A percentile compares a stretch with the other conserved stretches of the same genome.
Evolutionary conservation across 306 rosid genomes (phyloP).

Genomic region (Quercus robur): DNA sequence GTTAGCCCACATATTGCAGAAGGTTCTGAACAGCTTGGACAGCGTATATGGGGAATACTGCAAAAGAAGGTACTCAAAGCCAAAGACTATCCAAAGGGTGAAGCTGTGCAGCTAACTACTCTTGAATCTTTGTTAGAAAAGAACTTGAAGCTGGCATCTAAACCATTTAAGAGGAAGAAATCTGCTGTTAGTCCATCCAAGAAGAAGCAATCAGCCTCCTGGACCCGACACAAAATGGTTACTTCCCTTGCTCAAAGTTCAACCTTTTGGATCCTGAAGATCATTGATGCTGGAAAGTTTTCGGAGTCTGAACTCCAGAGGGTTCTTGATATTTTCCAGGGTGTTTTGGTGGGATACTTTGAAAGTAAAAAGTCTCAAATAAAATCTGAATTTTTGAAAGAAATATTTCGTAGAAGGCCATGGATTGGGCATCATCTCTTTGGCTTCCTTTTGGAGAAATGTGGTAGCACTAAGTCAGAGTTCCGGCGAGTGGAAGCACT

Average conservation of each 20-base stretch:
- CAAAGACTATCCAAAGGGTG: constrained; percentile 80
- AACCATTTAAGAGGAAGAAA: constrained; percentile 68
- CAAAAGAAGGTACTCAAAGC: constrained; percentile 76
- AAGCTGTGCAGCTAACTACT: constrained; percentile 54
- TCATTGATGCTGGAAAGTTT: constrained; percentile 65
- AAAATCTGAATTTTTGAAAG: constrained; percentile 71
- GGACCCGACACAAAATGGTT: constrained; percentile 70
- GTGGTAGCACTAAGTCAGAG: constrained; percentile 65
- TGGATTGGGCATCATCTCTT: constrained; percentile 75
- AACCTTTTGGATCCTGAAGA: constrained; percentile 82
- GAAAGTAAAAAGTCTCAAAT: constrained; percentile 75
- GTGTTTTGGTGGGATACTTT: constrained; percentile 54
- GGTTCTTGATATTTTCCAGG: constrained; percentile 52
- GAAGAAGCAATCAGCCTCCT: constrained; percentile 57
- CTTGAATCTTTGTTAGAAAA: constrained; percentile 76
- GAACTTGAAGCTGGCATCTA: constrained; percentile 80
- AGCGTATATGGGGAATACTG: constrained; percentile 90
- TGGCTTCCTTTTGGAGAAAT: constrained; percentile 63
- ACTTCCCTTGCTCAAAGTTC: constrained; percentile 70
- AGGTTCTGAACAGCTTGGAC: constrained; percentile 89
- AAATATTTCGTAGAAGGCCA: constrained; percentile 66
- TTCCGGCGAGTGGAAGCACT: constrained; percentile 80
- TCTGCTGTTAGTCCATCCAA: constrained; percentile 48
- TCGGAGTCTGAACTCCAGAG: constrained; percentile 45
- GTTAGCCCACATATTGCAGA: constrained; percentile 75